phyloP scores from a whole-genome alignment of 225 moss, liverwort and hornwort species.

The Physcomitrium patens region DNA sequence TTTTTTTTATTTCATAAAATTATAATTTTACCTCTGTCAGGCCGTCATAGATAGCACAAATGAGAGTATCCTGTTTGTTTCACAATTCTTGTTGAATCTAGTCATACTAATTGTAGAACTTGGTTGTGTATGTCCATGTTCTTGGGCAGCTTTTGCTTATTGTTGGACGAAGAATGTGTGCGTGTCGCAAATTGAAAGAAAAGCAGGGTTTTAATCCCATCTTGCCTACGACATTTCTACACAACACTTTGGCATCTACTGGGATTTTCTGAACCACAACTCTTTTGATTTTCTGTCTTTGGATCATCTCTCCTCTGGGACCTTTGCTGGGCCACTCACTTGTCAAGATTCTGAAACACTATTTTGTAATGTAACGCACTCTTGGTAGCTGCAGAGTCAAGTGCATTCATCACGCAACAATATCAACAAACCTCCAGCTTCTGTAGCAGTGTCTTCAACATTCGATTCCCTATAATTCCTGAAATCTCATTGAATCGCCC shows the following conservation, averaged over 20 bases:
- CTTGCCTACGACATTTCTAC: not conserved
- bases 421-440: constrained; percentile 16
- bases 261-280: not conserved
- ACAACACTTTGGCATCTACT: constrained; percentile 16
- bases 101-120: constrained; percentile 11
- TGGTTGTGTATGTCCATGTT: no score
- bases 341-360: not conserved
- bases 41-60: no score
- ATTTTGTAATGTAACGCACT: no score
- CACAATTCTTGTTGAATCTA: not conserved
- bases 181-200: constrained; percentile 88
- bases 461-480: no score
- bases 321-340: not conserved
- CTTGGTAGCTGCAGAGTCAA: constrained; percentile 31
- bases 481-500: no score
- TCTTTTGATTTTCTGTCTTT: not conserved
- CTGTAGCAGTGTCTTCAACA: not conserved
- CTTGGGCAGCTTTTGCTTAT: no score
- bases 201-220: constrained; percentile 30
- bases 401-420: constrained; percentile 23
- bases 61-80: no score
- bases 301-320: not conserved
- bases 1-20: constrained; percentile 7
- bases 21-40: no score
- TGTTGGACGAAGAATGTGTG: constrained; percentile 90